Conservation (phyloP, 2,329 filamentous ascomycete species). For the Ceratocystis diversiconidia region DNA sequence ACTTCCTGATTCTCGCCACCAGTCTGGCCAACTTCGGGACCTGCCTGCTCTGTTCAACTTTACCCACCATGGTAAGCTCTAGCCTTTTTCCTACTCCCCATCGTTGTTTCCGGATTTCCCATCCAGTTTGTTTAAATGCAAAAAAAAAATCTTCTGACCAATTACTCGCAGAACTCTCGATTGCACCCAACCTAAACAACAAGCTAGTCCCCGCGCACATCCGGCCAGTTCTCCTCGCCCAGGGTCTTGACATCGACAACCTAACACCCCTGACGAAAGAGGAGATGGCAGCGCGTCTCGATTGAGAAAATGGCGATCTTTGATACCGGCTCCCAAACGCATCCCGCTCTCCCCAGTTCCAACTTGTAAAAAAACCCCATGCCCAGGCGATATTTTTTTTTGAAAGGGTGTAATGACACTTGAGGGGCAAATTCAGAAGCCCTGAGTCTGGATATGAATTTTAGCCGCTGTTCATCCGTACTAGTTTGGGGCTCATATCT, state of each 20-base stretch:
- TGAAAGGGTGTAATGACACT: not conserved
- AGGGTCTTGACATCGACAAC: constrained; percentile 83
- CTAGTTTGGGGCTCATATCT: not conserved
- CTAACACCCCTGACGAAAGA: constrained; percentile 83
- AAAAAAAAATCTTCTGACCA: constrained; percentile 20
- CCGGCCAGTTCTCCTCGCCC: constrained; percentile 55
- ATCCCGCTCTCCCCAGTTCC: not conserved
- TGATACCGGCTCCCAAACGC: not conserved
- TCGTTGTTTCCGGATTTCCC: constrained; percentile 1
- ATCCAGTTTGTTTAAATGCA: not conserved
- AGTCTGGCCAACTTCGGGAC: constrained; percentile 64
- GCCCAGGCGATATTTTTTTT: not conserved
- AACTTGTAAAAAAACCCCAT: not conserved
- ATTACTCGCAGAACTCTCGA: constrained; percentile 67
- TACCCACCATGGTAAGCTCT: constrained; percentile 67
- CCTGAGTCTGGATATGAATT: not conserved
- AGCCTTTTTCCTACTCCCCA: not conserved
- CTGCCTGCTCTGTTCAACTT: constrained; percentile 87
- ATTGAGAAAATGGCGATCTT: constrained; percentile 42
- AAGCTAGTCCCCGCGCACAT: constrained; percentile 78
- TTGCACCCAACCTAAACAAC: constrained; percentile 72
- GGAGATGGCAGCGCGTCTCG: constrained; percentile 94
- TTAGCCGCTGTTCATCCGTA: not conserved
- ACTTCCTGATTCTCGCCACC: constrained; percentile 85
- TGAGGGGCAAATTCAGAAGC: not conserved